Conservation (phyloP, 768 basidiomycete species). For the Hygrocybe punicea region DNA sequence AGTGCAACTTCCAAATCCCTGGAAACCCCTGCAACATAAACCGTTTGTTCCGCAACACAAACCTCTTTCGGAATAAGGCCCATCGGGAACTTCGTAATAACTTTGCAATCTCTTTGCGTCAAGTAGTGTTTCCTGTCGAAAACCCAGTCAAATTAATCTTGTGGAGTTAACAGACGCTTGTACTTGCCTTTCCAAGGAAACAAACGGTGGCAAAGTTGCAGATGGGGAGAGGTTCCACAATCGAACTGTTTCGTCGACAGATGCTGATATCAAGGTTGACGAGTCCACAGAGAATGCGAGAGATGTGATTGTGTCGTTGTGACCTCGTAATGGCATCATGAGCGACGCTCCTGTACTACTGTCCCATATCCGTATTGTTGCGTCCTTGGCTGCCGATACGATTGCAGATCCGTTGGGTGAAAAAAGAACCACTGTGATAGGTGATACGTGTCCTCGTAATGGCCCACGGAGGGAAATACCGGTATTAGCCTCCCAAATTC, state of each 20-base stretch:
- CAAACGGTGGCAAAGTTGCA: no score
- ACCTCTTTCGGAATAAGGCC: no score
- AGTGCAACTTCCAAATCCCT: no score
- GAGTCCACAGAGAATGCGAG: conserved; percentile 50
- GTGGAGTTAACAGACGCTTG: no score
- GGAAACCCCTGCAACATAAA: no score
- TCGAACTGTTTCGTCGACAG: conserved; percentile 49
- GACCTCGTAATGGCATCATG: neutral
- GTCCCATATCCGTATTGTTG: conserved; percentile 19
- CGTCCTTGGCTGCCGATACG: conserved; percentile 15
- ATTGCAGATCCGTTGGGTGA: conserved; percentile 14
- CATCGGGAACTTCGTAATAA: no score
- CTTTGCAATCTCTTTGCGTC: no score
- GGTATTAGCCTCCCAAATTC: neutral
- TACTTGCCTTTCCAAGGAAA: no score
- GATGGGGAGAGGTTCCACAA: conserved; percentile 17
- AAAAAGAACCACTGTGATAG: conserved; percentile 12
- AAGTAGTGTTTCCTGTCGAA: no score
- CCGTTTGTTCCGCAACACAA: no score
- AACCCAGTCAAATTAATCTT: no score
- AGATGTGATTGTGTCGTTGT: conserved; percentile 13
- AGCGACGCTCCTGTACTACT: conserved; percentile 1
- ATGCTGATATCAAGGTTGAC: conserved; percentile 47
- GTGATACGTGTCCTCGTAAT: neutral
- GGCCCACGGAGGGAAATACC: neutral